Percentiles rank a stretch among this genome's conserved stretches.
Evolutionary conservation across 2,329 filamentous ascomycete species (phyloP).

Genomic region (Triangularia verruculosa): DNA sequence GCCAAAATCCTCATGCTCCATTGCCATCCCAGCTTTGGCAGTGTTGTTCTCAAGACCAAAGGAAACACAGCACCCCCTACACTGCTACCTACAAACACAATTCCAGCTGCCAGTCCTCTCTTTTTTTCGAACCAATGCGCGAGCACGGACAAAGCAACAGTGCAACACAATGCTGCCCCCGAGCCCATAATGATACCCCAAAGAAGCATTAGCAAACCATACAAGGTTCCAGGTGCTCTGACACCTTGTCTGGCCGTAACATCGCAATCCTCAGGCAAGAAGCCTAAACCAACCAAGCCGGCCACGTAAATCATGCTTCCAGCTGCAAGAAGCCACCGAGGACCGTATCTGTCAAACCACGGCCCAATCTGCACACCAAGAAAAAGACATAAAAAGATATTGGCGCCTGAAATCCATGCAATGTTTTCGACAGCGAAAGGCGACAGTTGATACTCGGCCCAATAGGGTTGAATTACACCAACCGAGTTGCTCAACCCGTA

Average conservation of each 20-base stretch:
- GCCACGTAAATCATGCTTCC: constrained; percentile 10
- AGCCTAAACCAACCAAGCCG: constrained; percentile 8
- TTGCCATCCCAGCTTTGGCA: constrained; percentile 10
- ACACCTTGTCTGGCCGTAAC: neutral
- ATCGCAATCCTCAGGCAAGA: constrained; percentile 3
- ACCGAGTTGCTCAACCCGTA: constrained; percentile 16
- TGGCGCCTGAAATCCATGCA: constrained; percentile 40
- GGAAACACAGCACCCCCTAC: constrained; percentile 14
- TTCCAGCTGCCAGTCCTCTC: constrained; percentile 11
- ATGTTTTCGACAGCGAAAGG: constrained; percentile 10
- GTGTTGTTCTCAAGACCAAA: constrained; percentile 11
- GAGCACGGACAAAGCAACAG: constrained; percentile 14
- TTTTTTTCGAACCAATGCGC: constrained; percentile 15
- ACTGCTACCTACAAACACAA: constrained; percentile 15
- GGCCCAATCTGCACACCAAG: constrained; percentile 16
- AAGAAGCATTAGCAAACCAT: constrained; percentile 10
- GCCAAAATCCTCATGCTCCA: constrained; percentile 17
- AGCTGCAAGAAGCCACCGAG: constrained; percentile 11
- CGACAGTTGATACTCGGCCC: constrained; percentile 9
- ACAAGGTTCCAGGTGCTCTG: neutral
- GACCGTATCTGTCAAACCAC: constrained; percentile 17
- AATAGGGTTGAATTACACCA: constrained; percentile 14
- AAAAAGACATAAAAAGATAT: constrained; percentile 44
- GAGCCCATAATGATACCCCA: constrained; percentile 13
- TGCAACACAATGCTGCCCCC: constrained; percentile 14